phyloP scores from a whole-genome alignment of 2,329 filamentous ascomycete species.

The Sclerotinia minor region DNA sequence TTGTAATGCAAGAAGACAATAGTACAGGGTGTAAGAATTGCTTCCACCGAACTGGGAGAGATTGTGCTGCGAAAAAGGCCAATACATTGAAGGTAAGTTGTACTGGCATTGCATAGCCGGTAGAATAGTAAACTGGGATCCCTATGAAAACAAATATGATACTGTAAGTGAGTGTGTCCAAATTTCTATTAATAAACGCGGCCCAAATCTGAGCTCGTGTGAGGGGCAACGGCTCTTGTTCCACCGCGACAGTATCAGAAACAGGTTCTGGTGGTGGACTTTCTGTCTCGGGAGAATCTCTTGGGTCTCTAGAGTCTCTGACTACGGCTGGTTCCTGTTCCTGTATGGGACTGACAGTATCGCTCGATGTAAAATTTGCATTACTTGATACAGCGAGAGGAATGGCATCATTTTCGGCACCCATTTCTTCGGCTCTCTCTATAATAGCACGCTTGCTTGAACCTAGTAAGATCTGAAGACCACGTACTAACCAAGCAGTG shows the following conservation, averaged over 20 bases:
- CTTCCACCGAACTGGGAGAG: slow-evolving; percentile 51
- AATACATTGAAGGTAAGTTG: slow-evolving; percentile 53
- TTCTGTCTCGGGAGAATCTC: slow-evolving; percentile 30
- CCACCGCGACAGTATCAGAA: slow-evolving; percentile 32
- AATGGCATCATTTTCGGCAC: slow-evolving; percentile 49
- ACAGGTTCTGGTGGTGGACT: slow-evolving; percentile 7
- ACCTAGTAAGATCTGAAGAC: slow-evolving; percentile 53
- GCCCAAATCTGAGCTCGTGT: slow-evolving; percentile 54
- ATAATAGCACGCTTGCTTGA: slow-evolving; percentile 54
- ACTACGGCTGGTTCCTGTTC: slow-evolving; percentile 39
- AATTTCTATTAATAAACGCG: slow-evolving; percentile 46
- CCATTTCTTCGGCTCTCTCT: slow-evolving; percentile 54
- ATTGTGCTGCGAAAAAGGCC: slow-evolving; percentile 52
- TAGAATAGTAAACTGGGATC: slow-evolving; percentile 55
- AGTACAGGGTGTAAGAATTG: slow-evolving; percentile 60
- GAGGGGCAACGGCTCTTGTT: slow-evolving; percentile 47
- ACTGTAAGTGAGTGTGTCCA: slow-evolving; percentile 50
- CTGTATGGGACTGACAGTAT: slow-evolving; percentile 32
- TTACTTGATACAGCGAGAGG: slow-evolving; percentile 44
- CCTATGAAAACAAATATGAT: slow-evolving; percentile 52
- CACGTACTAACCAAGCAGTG: slow-evolving; percentile 56
- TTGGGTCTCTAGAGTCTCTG: slow-evolving; percentile 36
- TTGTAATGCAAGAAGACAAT: slow-evolving; percentile 54
- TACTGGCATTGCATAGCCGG: slow-evolving; percentile 51
- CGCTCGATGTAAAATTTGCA: slow-evolving; percentile 29